These are phyloP conservation scores for Metarhizium sp. DNA, from an alignment of 2,329 filamentous ascomycete species.

Conservation along the genomic window DNA sequence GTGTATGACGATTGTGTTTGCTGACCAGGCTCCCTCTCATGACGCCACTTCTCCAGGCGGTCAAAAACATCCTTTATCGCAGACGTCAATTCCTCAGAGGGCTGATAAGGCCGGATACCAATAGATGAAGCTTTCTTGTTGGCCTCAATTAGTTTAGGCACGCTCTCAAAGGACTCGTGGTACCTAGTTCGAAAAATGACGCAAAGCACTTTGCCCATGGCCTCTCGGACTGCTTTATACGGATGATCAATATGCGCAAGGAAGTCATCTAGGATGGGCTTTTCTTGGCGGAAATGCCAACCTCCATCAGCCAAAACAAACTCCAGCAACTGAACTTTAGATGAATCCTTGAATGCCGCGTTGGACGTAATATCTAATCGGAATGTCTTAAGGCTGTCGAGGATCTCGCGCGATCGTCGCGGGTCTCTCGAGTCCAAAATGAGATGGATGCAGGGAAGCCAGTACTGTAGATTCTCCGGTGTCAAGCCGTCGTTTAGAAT, in stretches of 20 bases:
- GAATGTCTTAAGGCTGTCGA: conserved; percentile 76
- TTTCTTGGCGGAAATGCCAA: conserved; percentile 91
- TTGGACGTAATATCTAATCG: conserved; percentile 90
- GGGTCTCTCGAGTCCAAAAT: conserved; percentile 85
- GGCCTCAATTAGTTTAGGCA: conserved; percentile 61
- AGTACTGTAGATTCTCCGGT: conserved; percentile 89
- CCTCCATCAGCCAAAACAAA: conserved; percentile 80
- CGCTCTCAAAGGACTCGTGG: conserved; percentile 83
- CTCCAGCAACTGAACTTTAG: conserved; percentile 85
- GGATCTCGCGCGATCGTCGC: conserved; percentile 73
- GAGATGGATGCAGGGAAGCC: conserved; percentile 88
- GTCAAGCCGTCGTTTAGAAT: conserved; percentile 89
- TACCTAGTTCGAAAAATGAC: conserved; percentile 86
- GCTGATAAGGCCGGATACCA: conserved; percentile 74
- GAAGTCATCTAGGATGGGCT: conserved; percentile 84
- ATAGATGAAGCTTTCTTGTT: conserved; percentile 77
- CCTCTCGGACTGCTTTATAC: conserved; percentile 93
- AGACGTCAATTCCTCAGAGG: conserved; percentile 61
- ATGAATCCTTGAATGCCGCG: conserved; percentile 97
- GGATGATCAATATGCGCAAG: conserved; percentile 88
- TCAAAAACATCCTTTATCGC: conserved; percentile 69
- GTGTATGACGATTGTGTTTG: conserved; percentile 93
- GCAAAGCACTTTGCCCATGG: conserved; percentile 82
- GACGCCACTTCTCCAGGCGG: conserved; percentile 78
- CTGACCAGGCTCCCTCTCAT: conserved; percentile 74